Conservation (phyloP, 192 early-diverging fungal genomes). For the Spizellomyces punctatus region DNA sequence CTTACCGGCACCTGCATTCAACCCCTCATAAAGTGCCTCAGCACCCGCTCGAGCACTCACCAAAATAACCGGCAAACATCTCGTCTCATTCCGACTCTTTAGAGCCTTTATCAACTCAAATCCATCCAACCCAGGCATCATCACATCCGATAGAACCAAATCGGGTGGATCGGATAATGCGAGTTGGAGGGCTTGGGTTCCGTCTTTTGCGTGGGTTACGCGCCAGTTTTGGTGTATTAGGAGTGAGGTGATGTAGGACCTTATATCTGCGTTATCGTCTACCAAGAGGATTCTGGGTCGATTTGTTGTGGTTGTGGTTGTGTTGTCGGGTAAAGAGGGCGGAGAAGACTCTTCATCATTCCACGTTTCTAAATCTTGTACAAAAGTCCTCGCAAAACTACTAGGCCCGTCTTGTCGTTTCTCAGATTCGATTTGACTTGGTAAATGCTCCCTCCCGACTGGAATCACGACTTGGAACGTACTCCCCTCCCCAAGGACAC, state of each 20-base stretch:
- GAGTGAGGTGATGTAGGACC: conserved; percentile 1
- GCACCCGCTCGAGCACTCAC: conserved; percentile 58
- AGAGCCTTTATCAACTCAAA: conserved; percentile 51
- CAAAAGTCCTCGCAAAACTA: too few species aligned
- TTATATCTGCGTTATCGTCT: conserved; percentile 18
- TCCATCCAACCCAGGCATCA: conserved; percentile 67
- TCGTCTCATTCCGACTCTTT: conserved; percentile 31
- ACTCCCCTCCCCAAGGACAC: conserved; percentile 1
- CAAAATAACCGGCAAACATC: conserved; percentile 58
- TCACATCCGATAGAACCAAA: conserved; percentile 46
- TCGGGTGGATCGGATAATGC: neutral
- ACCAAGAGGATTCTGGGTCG: neutral
- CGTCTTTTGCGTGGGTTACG: conserved; percentile 4
- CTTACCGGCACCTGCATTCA: conserved; percentile 55
- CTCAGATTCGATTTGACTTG: neutral
- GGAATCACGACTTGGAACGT: conserved; percentile 15
- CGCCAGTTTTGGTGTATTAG: neutral
- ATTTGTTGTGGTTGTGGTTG: too few species aligned
- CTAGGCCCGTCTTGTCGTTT: neutral
- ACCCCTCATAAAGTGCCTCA: conserved; percentile 50
- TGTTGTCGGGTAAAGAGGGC: neutral
- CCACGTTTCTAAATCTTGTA: neutral
- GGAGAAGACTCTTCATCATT: neutral
- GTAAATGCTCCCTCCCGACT: conserved; percentile 14
- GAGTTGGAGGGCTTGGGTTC: neutral